These are phyloP conservation scores for Salicornia ramosissima DNA, from an alignment of 148 eudicot species.

Conservation along the genomic window DNA sequence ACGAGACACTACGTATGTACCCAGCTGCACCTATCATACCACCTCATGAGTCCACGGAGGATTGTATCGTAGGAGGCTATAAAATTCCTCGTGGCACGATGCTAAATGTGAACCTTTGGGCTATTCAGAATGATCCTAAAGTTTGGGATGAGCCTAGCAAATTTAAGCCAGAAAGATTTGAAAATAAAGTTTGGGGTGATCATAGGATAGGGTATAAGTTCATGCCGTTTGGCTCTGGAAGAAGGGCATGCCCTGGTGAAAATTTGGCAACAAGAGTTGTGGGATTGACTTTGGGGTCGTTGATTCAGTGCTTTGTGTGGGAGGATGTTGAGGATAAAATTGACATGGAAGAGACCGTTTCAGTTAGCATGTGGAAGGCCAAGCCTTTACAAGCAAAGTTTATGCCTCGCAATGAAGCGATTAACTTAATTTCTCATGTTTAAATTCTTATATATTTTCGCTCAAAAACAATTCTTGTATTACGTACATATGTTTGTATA, in stretches of 20 bases:
- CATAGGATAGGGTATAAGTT: slow-evolving; percentile 9
- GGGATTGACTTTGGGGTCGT: slow-evolving; percentile 3
- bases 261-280: slow-evolving; percentile 11
- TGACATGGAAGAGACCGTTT: slow-evolving; percentile 16
- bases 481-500: no score
- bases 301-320: slow-evolving; percentile 17
- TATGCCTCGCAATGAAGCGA: neutral
- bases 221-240: slow-evolving; percentile 22
- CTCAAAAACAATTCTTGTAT: no score
- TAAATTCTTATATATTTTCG: no score
- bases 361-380: slow-evolving; percentile 15
- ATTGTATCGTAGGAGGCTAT: slow-evolving; percentile 14
- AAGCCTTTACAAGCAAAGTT: slow-evolving; percentile 17
- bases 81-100: slow-evolving; percentile 10
- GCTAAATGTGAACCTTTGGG: slow-evolving; percentile 16
- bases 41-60: slow-evolving; percentile 18
- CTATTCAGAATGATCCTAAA: slow-evolving; percentile 17
- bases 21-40: slow-evolving; percentile 1
- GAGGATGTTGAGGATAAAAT: neutral
- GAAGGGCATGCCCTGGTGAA: slow-evolving; percentile 17
- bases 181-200: slow-evolving; percentile 10
- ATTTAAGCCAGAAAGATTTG: slow-evolving; percentile 22
- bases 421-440: neutral
- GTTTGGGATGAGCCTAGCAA: slow-evolving; percentile 17
- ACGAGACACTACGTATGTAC: slow-evolving; percentile 24